phyloP scores from a whole-genome alignment of 106 monocot genomes.

The Iris macrosiphon region DNA sequence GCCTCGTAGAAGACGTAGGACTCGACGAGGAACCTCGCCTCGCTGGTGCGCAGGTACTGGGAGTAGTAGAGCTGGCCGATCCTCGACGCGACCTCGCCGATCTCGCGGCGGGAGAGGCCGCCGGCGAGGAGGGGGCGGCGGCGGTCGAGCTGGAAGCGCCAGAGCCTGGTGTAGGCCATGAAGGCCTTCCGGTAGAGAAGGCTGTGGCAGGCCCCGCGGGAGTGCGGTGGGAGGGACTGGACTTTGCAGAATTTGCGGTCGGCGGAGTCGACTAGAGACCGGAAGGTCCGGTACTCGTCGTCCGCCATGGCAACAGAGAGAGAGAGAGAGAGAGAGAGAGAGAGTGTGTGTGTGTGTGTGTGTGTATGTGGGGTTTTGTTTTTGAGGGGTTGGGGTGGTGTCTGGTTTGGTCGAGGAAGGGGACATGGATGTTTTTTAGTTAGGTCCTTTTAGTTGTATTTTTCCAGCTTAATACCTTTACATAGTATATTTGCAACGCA shows the following conservation, averaged over 20 bases:
- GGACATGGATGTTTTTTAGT: too few relatives aligned
- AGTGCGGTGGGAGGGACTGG: constrained; percentile 59
- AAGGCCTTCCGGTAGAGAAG: constrained; percentile 63
- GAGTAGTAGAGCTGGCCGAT: constrained; percentile 95
- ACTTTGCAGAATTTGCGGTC: constrained; percentile 82
- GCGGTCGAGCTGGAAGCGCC: constrained; percentile 79
- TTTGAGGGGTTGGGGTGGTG: too few relatives aligned
- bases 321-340: too few relatives aligned
- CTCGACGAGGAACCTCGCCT: constrained; percentile 75
- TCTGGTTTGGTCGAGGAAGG: too few relatives aligned
- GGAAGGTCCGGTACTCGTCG: constrained; percentile 26
- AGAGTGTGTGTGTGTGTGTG: too few relatives aligned
- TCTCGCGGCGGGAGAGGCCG: constrained; percentile 81
- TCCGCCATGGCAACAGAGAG: too few relatives aligned
- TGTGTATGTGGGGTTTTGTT: too few relatives aligned
- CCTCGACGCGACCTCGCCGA: constrained; percentile 91
- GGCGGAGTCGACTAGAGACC: constrained; percentile 49
- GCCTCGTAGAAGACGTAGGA: constrained; percentile 97
- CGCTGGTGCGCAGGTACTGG: constrained; percentile 86
- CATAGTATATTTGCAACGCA: too few relatives aligned
- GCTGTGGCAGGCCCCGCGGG: constrained; percentile 24
- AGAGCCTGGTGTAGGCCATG: constrained; percentile 81
- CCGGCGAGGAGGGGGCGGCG: constrained; percentile 50
- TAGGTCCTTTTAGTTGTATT: too few relatives aligned
- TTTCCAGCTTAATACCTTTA: too few relatives aligned